Percentiles rank a stretch among this genome's conserved stretches.
Conservation (phyloP, 2,329 filamentous ascomycete genomes). For the Calonectria honghensis region DNA sequence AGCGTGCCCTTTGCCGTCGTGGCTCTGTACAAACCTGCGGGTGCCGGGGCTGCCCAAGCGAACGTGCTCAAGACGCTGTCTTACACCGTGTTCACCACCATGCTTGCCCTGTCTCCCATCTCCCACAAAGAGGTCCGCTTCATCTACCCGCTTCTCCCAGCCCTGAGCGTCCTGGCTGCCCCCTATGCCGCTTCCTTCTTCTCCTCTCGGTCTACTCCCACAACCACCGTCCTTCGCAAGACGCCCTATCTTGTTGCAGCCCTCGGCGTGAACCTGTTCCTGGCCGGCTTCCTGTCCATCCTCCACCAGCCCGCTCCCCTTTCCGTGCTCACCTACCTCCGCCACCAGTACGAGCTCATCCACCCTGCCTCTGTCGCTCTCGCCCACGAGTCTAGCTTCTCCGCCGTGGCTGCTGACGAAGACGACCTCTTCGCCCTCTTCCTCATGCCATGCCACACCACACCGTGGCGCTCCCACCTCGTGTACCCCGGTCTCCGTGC, state of each 20-base stretch:
- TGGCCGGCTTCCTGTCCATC: slow-evolving; percentile 84
- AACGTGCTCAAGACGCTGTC: slow-evolving; percentile 68
- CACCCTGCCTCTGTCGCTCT: slow-evolving; percentile 62
- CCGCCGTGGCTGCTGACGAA: slow-evolving; percentile 55
- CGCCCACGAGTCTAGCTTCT: slow-evolving; percentile 47
- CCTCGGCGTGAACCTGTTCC: slow-evolving; percentile 79
- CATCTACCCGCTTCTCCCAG: slow-evolving; percentile 92
- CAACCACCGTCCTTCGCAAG: slow-evolving; percentile 65
- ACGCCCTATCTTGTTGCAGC: slow-evolving; percentile 74
- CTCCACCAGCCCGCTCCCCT: slow-evolving; percentile 89
- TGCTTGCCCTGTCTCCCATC: slow-evolving; percentile 82
- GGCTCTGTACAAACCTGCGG: slow-evolving; percentile 74
- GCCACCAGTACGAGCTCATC: slow-evolving; percentile 80
- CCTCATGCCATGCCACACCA: slow-evolving; percentile 96
- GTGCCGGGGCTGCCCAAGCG: slow-evolving; percentile 59
- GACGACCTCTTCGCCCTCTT: slow-evolving; percentile 82
- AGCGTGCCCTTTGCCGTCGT: slow-evolving; percentile 84
- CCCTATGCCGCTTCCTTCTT: slow-evolving; percentile 81
- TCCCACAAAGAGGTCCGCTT: slow-evolving; percentile 98
- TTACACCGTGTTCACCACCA: slow-evolving; percentile 75
- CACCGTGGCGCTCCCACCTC: slow-evolving; percentile 94
- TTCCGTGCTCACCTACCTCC: slow-evolving; percentile 83
- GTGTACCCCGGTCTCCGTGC: slow-evolving; percentile 84
- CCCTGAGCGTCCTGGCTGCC: slow-evolving; percentile 88
- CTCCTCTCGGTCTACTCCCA: slow-evolving; percentile 57